Percentiles rank a stretch among this genome's conserved stretches.
phyloP scores from a whole-genome alignment of 192 early-diverging fungal species.

The Chytriomyces confervae region DNA sequence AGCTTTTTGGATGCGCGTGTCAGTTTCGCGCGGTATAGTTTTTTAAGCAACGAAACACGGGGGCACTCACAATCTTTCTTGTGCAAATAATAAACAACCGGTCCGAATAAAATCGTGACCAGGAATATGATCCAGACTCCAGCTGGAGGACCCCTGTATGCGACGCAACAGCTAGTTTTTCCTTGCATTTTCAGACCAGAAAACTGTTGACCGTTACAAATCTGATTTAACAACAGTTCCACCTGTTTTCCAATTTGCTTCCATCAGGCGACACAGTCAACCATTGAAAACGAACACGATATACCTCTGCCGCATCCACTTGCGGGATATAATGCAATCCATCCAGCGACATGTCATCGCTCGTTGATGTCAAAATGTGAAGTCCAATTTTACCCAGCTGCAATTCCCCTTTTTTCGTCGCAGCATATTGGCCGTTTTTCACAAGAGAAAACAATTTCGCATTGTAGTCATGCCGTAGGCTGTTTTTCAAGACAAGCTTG shows the following conservation, averaged over 20 bases:
- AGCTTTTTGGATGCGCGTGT: background rate
- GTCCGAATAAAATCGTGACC: constrained; percentile 10
- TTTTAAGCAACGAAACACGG: constrained; percentile 23
- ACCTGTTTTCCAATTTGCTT: constrained; percentile 40
- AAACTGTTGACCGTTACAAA: constrained; percentile 6
- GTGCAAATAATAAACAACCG: background rate
- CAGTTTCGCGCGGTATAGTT: background rate
- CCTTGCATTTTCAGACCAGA: constrained; percentile 11
- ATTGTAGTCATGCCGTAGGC: constrained; percentile 62
- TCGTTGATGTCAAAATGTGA: constrained; percentile 47
- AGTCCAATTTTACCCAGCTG: constrained; percentile 21
- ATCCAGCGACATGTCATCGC: constrained; percentile 57
- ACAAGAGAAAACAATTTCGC: constrained; percentile 12
- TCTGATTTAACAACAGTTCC: constrained; percentile 17
- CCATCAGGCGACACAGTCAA: constrained; percentile 54
- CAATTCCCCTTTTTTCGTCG: background rate
- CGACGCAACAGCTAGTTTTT: constrained; percentile 19
- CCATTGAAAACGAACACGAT: constrained; percentile 66
- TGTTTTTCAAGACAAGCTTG: constrained; percentile 50
- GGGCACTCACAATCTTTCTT: background rate
- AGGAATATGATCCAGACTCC: constrained; percentile 12
- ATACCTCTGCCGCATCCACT: constrained; percentile 57
- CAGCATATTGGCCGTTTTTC: background rate
- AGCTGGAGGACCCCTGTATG: background rate
- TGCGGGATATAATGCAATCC: constrained; percentile 70